Base-by-base conservation (phyloP, 192 early-diverging fungal genomes). In the Spinellus fusiger region DNA sequence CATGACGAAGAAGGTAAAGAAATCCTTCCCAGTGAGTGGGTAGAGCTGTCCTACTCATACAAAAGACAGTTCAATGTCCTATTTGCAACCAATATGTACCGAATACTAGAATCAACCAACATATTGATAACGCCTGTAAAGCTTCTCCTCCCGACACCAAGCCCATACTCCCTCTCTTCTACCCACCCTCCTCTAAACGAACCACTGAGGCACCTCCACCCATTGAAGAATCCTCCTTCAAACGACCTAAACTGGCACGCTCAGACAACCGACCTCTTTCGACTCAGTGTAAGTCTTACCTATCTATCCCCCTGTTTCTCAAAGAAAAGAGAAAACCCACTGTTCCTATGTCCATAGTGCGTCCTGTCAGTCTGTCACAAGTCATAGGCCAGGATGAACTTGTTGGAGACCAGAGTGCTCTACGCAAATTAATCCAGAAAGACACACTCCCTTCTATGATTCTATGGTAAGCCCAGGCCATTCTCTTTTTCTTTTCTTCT, bases 371-470 rank as follows among this genome's bases (percentile, higher is more conserved):
- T 7, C 63, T 92, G 6, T 85, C 84, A 7, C 75, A 86, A 8
- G 87, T 91, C 68, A 77, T 89, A 10, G 90, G 89, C 22, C 92
- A 94, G 59, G 55, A 75, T 2, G 79, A 83, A 18, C 61, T 93
- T 2, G 72, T 92, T 4, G 90, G 91, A 0, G 66, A 82, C 3
- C 60, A 70, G 10, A 83, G 84, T 8, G 69, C 92, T 0, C 68
- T 95, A 33, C 77, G 84, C 4, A 55, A 56, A 8, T 64, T 95
- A 3, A 88, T 93, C 0, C 74, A 83, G 25, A 67, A 77, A 31
- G 83, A 92, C 33, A 74, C 66, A 47, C 76, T 93, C 1, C 84
- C 87, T 13, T 89, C 87, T 1, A 81, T 94, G 71, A 80, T 95
- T 6, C 76, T 95, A n/a, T 95, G 87, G 87, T 69, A 57, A 49